Conservation (phyloP, 192 early-diverging fungal species). For the Dissophora globulifera region DNA sequence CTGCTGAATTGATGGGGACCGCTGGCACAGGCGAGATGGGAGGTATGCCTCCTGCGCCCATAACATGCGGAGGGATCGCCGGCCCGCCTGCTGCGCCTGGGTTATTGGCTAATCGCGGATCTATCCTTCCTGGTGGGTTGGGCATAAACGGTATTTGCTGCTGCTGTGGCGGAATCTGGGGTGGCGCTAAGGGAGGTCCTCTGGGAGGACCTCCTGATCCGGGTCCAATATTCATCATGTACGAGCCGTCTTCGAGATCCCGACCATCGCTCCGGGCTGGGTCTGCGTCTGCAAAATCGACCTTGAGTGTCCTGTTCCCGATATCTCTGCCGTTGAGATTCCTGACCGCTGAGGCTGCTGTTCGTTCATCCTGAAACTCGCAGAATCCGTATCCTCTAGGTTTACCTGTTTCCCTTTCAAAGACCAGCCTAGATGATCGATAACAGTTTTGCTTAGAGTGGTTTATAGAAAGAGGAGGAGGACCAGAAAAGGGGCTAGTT, state of each 20-base stretch:
- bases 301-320: constrained; percentile 83
- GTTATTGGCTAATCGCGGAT: constrained; percentile 15
- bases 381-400: constrained; percentile 96
- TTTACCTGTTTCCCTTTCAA: constrained; percentile 87
- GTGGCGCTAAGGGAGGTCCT: no score
- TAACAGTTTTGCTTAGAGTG: no score
- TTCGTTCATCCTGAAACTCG: constrained; percentile 87
- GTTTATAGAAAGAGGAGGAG: no score
- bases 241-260: constrained; percentile 12
- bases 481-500: not conserved
- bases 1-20: constrained; percentile 9
- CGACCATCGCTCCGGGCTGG: constrained; percentile 37
- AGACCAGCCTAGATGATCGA: constrained; percentile 88
- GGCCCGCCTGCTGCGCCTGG: not conserved
- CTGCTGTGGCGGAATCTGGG: constrained; percentile 12
- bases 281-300: constrained; percentile 91
- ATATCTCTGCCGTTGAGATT: constrained; percentile 92
- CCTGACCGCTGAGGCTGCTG: constrained; percentile 93
- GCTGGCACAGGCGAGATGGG: not conserved
- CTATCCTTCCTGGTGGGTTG: constrained; percentile 5
- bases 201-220: not conserved
- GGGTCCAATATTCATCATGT: constrained; percentile 16
- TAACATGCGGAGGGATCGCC: not conserved
- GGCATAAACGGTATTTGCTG: constrained; percentile 5
- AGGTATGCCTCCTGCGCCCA: not conserved